These are phyloP conservation scores for Daldinia eschscholtzii DNA, from an alignment of 2,329 filamentous ascomycete species.

Conservation along the genomic window DNA sequence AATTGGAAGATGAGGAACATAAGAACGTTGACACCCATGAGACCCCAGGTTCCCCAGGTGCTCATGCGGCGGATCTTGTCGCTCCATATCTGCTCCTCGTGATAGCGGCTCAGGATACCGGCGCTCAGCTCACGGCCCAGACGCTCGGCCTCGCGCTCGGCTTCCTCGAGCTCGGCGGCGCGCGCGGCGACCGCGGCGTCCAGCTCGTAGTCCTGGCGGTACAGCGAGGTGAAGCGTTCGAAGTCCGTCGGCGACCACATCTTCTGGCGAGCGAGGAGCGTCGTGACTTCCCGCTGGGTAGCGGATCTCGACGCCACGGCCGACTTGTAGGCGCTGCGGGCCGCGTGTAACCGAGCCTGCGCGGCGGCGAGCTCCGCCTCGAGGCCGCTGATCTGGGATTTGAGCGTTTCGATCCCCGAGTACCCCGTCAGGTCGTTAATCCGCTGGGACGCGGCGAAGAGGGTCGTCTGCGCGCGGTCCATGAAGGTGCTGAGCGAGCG, in stretches of 20 bases:
- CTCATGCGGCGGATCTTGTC: slow-evolving; percentile 96
- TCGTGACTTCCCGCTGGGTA: slow-evolving; percentile 95
- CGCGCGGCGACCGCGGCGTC: slow-evolving; percentile 84
- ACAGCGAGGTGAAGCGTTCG: slow-evolving; percentile 93
- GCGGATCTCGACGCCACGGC: slow-evolving; percentile 85
- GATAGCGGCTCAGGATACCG: slow-evolving; percentile 89
- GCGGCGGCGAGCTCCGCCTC: slow-evolving; percentile 70
- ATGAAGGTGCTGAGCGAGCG: slow-evolving; percentile 76
- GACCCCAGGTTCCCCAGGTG: slow-evolving; percentile 97
- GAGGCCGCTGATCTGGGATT: slow-evolving; percentile 78
- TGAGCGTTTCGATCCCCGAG: slow-evolving; percentile 88
- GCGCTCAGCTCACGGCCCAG: slow-evolving; percentile 81
- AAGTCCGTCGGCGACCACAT: slow-evolving; percentile 89
- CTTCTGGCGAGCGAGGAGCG: slow-evolving; percentile 92
- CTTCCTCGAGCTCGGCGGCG: slow-evolving; percentile 77
- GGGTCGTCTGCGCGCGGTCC: slow-evolving; percentile 88
- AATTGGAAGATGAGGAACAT: slow-evolving; percentile 89
- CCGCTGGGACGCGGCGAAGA: slow-evolving; percentile 86
- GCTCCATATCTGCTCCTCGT: slow-evolving; percentile 99
- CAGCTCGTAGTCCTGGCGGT: slow-evolving; percentile 92
- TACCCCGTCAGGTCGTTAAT: slow-evolving; percentile 97
- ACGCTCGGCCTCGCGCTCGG: slow-evolving; percentile 85
- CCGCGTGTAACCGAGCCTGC: slow-evolving; percentile 74
- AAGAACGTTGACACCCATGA: slow-evolving; percentile 97
- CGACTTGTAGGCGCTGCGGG: slow-evolving; percentile 83